phyloP scores from a whole-genome alignment of 805 yeast species.

The Candida chauliodis region DNA sequence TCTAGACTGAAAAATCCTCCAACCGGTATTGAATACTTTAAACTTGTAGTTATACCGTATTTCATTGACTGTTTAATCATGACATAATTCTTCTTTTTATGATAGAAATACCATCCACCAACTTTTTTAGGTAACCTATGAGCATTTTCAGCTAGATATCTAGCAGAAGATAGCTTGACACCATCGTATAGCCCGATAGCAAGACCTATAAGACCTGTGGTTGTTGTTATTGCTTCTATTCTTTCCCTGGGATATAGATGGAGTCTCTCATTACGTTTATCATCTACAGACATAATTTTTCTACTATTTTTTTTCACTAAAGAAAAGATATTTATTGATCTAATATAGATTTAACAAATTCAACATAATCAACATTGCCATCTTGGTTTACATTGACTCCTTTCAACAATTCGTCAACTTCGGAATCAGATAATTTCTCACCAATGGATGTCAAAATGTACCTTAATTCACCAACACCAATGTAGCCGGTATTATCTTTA shows the following conservation, averaged over 20 bases:
- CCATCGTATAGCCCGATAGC: constrained; percentile 61
- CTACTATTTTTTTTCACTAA: no score
- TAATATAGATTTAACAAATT: constrained; percentile 88
- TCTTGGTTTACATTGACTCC: constrained; percentile 93
- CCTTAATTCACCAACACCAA: constrained; percentile 94
- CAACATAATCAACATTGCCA: constrained; percentile 92
- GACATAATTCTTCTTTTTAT: constrained; percentile 76
- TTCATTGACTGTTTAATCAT: constrained; percentile 55
- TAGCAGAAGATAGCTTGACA: constrained; percentile 49
- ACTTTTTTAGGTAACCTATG: constrained; percentile 74
- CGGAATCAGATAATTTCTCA: constrained; percentile 84
- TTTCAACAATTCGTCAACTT: constrained; percentile 92
- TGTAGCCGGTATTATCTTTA: constrained; percentile 91
- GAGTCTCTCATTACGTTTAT: constrained; percentile 37
- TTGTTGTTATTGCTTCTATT: constrained; percentile 35
- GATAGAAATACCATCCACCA: constrained; percentile 88
- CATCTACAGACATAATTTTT: background rate
- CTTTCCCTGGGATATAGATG: constrained; percentile 48
- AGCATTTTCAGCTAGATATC: constrained; percentile 74
- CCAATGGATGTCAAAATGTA: constrained; percentile 95
- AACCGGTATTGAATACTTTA: constrained; percentile 39
- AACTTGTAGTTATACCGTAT: constrained; percentile 41
- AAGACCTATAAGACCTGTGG: constrained; percentile 39
- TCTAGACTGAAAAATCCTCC: constrained; percentile 58
- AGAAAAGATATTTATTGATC: constrained; percentile 57